phyloP scores from a whole-genome alignment of 257 asterid genomes.

The Primulina eburnea region DNA sequence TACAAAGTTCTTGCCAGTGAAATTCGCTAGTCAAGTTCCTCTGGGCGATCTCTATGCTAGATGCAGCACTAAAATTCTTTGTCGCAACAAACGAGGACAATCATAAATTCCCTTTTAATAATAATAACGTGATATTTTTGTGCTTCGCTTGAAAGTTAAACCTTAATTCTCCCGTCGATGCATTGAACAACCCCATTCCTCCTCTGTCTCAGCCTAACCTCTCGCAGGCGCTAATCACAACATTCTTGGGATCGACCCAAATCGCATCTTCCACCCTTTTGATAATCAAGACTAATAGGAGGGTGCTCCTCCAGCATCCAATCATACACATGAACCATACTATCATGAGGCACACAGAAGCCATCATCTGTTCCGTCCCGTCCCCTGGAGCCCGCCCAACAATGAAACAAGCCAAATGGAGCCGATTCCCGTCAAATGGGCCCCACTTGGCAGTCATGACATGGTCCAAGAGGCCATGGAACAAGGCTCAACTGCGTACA shows the following conservation, averaged over 20 bases:
- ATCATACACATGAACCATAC: slow-evolving; percentile 88
- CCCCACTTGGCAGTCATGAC: slow-evolving; percentile 86
- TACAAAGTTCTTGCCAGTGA: not conserved
- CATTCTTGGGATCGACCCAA: slow-evolving; percentile 63
- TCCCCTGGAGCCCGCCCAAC: slow-evolving; percentile 82
- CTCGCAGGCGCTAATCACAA: slow-evolving; percentile 81
- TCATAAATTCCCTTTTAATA: too few relatives aligned
- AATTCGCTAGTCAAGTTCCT: not conserved
- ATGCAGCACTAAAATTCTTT: too few relatives aligned
- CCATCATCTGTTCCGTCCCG: slow-evolving; percentile 89
- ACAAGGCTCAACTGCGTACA: slow-evolving; percentile 66
- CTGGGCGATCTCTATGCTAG: not conserved
- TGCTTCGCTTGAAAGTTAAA: slow-evolving; percentile 65
- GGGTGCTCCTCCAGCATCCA: slow-evolving; percentile 91
- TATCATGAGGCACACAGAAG: slow-evolving; percentile 89
- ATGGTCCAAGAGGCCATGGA: slow-evolving; percentile 70
- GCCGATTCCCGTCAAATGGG: slow-evolving; percentile 74
- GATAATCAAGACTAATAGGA: slow-evolving; percentile 76
- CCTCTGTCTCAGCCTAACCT: slow-evolving; percentile 76
- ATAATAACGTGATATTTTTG: slow-evolving; percentile 28
- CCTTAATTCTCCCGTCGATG: slow-evolving; percentile 62
- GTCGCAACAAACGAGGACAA: too few relatives aligned
- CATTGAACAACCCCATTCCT: slow-evolving; percentile 74
- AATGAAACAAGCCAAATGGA: slow-evolving; percentile 44
- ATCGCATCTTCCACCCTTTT: slow-evolving; percentile 78